phyloP scores from a whole-genome alignment of 768 basidiomycete species.

The Galerina sulciceps region DNA sequence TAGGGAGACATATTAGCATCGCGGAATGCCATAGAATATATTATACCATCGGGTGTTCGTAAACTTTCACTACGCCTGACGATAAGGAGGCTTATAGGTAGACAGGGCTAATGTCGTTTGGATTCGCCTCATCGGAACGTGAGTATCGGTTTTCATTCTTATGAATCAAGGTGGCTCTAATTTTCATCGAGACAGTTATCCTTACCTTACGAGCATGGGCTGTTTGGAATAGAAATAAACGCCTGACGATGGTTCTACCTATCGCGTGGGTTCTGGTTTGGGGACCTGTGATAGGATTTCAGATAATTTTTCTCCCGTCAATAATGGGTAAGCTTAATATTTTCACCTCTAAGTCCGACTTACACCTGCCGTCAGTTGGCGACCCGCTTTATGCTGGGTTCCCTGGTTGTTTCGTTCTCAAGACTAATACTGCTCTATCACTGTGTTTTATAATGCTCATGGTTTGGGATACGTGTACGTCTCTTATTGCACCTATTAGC shows the following conservation, averaged over 20 bases:
- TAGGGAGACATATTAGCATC: not conserved
- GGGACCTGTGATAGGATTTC: too few species aligned
- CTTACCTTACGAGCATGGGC: not conserved
- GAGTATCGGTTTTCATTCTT: not conserved
- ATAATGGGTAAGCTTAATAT: too few species aligned
- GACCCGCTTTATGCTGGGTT: too few species aligned
- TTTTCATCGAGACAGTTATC: not conserved
- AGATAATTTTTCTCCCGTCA: too few species aligned
- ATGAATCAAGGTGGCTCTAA: not conserved
- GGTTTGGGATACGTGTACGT: too few species aligned
- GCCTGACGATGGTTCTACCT: not conserved
- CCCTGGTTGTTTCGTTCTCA: too few species aligned
- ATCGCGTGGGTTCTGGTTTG: too few species aligned
- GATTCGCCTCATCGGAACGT: not conserved
- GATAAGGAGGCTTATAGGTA: not conserved
- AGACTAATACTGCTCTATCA: too few species aligned
- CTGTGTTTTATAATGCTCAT: too few species aligned
- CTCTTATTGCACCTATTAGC: too few species aligned
- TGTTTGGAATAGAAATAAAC: not conserved
- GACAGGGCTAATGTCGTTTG: not conserved
- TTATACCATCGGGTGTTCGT: not conserved
- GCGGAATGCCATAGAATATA: not conserved
- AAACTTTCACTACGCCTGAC: not conserved
- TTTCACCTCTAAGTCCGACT: too few species aligned
- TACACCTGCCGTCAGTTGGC: too few species aligned